phyloP scores from a whole-genome alignment of 768 basidiomycete species.

The Crepidotus variabilis region DNA sequence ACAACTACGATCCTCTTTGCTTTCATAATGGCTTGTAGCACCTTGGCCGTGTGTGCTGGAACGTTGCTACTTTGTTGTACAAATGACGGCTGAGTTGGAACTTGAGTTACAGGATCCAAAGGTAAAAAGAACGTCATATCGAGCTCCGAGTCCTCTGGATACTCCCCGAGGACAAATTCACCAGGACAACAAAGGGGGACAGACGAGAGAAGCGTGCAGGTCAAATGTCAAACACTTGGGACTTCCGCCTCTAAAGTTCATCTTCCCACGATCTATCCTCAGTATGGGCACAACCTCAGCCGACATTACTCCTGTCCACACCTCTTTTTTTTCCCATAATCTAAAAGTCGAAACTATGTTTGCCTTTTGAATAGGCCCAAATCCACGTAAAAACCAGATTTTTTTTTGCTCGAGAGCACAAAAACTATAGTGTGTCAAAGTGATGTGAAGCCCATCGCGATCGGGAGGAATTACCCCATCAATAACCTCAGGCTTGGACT shows the following conservation, averaged over 20 bases:
- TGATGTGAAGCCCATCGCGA: no score
- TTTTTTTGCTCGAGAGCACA: no score
- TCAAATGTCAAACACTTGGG: background rate
- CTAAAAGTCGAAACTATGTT: no score
- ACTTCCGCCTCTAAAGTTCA: background rate
- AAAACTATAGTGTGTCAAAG: no score
- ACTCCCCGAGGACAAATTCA: background rate
- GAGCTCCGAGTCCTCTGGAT: slow-evolving; percentile 4
- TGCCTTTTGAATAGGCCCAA: no score
- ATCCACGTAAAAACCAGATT: background rate
- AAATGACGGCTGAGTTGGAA: slow-evolving; percentile 54
- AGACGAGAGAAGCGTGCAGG: background rate
- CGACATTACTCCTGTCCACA: no score
- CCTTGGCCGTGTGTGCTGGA: slow-evolving; percentile 46
- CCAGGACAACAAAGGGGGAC: background rate
- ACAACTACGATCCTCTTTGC: slow-evolving; percentile 84
- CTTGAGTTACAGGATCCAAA: slow-evolving; percentile 42
- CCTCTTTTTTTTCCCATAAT: no score
- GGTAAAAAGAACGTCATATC: slow-evolving; percentile 66
- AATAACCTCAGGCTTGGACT: no score
- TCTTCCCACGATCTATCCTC: slow-evolving; percentile 7
- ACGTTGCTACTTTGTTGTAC: slow-evolving; percentile 43
- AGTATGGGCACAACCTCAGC: background rate
- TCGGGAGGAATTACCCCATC: no score
- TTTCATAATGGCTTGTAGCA: slow-evolving; percentile 67